Evolutionary conservation across 2,329 filamentous ascomycete genomes (phyloP).

Genomic region (Sarocladiaceae sp.): DNA sequence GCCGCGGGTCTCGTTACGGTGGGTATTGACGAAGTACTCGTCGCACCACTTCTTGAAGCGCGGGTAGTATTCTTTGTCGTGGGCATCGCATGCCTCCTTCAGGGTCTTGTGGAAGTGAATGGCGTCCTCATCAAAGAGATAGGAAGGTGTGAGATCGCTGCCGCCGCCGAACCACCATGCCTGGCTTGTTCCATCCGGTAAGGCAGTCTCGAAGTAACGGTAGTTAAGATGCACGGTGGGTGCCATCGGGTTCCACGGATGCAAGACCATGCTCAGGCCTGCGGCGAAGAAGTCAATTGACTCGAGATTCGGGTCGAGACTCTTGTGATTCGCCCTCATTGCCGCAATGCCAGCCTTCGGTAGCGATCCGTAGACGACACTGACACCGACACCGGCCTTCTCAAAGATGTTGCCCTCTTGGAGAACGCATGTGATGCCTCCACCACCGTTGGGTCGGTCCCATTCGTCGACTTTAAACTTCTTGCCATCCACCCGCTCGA

Average conservation of each 20-base stretch:
- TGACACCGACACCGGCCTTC: conserved; percentile 93
- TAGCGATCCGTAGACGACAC: conserved; percentile 86
- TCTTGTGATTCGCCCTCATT: conserved; percentile 95
- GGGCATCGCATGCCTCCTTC: conserved; percentile 87
- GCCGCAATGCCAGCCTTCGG: conserved; percentile 81
- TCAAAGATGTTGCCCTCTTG: conserved; percentile 97
- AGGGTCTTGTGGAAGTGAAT: conserved; percentile 94
- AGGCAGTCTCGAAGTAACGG: conserved; percentile 94
- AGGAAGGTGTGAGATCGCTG: conserved; percentile 85
- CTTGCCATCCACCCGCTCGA: conserved; percentile 78
- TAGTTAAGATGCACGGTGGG: conserved; percentile 98
- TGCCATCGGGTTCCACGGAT: conserved; percentile 92
- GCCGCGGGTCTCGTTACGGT: conserved; percentile 79
- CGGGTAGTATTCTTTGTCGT: conserved; percentile 87
- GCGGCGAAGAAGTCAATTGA: conserved; percentile 92
- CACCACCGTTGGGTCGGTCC: conserved; percentile 81
- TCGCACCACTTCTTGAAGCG: conserved; percentile 98
- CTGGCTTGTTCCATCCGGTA: conserved; percentile 71
- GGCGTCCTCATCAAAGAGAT: conserved; percentile 94
- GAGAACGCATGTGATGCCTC: conserved; percentile 88
- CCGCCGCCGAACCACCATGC: conserved; percentile 99
- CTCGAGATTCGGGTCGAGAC: conserved; percentile 69
- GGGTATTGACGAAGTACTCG: conserved; percentile 92
- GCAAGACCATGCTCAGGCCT: conserved; percentile 85
- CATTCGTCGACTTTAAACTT: conserved; percentile 81